A percentile compares a stretch with the other conserved stretches of the same genome.
phyloP scores from a whole-genome alignment of 2,329 filamentous ascomycete species.

The Aspergillus sp. region DNA sequence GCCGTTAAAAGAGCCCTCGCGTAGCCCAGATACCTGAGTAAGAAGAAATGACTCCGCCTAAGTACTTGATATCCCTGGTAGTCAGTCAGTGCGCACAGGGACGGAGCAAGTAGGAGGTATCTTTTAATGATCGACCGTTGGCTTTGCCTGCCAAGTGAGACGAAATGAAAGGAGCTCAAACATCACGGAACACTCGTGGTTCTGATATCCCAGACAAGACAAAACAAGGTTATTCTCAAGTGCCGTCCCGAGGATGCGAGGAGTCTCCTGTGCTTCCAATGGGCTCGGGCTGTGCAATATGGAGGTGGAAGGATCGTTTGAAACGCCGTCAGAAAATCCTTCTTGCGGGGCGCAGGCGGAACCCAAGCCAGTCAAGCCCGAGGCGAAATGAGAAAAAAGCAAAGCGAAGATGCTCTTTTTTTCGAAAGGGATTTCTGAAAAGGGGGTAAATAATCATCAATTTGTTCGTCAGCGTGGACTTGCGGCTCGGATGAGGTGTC shows the following conservation, averaged over 20 bases:
- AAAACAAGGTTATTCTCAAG: slow-evolving; percentile 23
- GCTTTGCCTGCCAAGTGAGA: background rate
- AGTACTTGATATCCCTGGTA: background rate
- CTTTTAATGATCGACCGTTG: slow-evolving; percentile 1
- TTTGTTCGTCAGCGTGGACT: background rate
- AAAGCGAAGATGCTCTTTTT: background rate
- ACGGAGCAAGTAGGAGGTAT: background rate
- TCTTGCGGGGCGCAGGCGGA: slow-evolving; percentile 13
- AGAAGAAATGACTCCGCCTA: background rate
- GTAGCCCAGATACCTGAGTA: background rate
- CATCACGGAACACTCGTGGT: background rate
- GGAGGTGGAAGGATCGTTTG: slow-evolving; percentile 12
- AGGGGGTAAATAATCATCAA: background rate
- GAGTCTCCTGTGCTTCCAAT: background rate
- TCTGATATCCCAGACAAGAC: slow-evolving; percentile 10
- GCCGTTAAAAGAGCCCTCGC: background rate
- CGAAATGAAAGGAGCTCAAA: slow-evolving; percentile 14
- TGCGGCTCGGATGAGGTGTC: background rate
- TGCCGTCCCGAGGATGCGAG: slow-evolving; percentile 22
- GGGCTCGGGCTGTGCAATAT: background rate
- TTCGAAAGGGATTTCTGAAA: background rate
- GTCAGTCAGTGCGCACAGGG: background rate
- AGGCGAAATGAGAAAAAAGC: slow-evolving; percentile 7
- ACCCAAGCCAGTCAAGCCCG: background rate
- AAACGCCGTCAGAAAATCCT: slow-evolving; percentile 10